Percentiles rank a stretch among this genome's conserved stretches.
Evolutionary conservation across 2,329 filamentous ascomycete species (phyloP).

Genomic region (Arthrobotrys sphaeroides): DNA sequence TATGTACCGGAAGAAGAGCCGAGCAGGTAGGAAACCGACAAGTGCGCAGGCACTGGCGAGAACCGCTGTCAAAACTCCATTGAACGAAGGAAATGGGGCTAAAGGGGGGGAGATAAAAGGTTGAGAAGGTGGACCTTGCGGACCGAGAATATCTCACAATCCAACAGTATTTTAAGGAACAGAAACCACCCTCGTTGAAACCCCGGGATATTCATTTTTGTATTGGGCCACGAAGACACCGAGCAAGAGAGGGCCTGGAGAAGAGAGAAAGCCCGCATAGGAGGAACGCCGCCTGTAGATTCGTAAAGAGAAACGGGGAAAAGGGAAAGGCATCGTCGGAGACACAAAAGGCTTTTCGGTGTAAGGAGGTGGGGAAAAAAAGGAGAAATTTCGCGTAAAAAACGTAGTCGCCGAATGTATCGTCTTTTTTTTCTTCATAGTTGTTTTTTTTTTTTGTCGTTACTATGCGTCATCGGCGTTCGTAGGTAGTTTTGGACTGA

Average conservation of each 20-base stretch:
- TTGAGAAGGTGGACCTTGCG: not conserved
- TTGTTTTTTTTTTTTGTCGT: too few species aligned
- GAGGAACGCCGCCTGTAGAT: constrained; percentile 53
- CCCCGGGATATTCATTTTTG: constrained; percentile 23
- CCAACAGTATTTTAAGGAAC: constrained; percentile 25
- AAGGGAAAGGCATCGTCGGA: constrained; percentile 17
- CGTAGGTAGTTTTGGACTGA: constrained; percentile 27
- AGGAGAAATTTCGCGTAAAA: constrained; percentile 16
- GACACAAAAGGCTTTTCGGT: constrained; percentile 11
- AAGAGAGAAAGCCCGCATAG: constrained; percentile 35
- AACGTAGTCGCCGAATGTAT: constrained; percentile 16
- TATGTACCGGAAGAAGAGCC: constrained; percentile 40
- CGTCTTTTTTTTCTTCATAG: constrained; percentile 8
- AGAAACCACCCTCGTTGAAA: constrained; percentile 33
- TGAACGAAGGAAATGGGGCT: constrained; percentile 1
- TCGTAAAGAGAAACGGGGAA: constrained; percentile 18
- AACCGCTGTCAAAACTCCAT: not conserved
- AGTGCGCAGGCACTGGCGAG: not conserved
- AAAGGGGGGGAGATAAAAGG: constrained; percentile 24
- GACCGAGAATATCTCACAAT: not conserved
- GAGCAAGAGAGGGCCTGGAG: not conserved
- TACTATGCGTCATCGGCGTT: constrained; percentile 41
- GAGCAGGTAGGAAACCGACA: not conserved
- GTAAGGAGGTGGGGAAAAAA: constrained; percentile 1
- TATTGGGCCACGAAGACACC: constrained; percentile 2